Base-by-base conservation (phyloP, 371 early-diverging fungal genomes). In the Mucor irregularis region DNA sequence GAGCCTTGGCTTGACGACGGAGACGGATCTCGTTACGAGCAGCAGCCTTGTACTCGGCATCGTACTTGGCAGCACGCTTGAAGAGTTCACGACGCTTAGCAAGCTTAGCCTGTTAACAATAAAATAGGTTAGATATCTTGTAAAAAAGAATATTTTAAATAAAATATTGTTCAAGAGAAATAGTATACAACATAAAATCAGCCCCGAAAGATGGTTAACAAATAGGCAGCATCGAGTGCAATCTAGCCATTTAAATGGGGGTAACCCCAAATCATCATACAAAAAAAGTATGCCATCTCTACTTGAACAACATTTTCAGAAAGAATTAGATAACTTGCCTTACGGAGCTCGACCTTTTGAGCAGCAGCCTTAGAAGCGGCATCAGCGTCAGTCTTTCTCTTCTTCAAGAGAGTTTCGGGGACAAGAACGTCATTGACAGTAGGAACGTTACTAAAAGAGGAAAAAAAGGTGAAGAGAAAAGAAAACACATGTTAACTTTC, bases 331-430 rank as follows among this genome's bases (percentile, higher is more conserved):
- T 25, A 21, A 46, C 60, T 73, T 82, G 87, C 93, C 88, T 88
- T 87, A 69, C 84, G 83, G 17, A 65, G 59, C 38, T 72, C 74
- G 30, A 54, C 61, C 74, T 84, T 80, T 71, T 87, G 79, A 43
- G 79, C 83, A 61, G 81, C 82, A 69, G 85, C 80, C 68, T 88
- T 88, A 53, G 88, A 90, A 60, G 88, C 84, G 52, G 86, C 66
- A 88, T 95, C 91, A 64, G 92, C 91, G 63, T 84, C 78, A 68
- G 87, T 70, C 87, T 94, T 94, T 71, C 93, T 88, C 92, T 96
- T 96, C 89, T 97, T 97, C 78, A 98, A 85, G 66, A 96, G 86
- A 54, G 97, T 93, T 85, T 97, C 97, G 72, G 98, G 98, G 62
- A 87, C 88, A 71, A 87, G 87, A 53, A 90, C 81, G 61, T 88